A percentile compares a stretch with the other conserved stretches of the same genome.
Conservation (phyloP, 805 yeast species). For the Brettanomyces bruxellensis region DNA sequence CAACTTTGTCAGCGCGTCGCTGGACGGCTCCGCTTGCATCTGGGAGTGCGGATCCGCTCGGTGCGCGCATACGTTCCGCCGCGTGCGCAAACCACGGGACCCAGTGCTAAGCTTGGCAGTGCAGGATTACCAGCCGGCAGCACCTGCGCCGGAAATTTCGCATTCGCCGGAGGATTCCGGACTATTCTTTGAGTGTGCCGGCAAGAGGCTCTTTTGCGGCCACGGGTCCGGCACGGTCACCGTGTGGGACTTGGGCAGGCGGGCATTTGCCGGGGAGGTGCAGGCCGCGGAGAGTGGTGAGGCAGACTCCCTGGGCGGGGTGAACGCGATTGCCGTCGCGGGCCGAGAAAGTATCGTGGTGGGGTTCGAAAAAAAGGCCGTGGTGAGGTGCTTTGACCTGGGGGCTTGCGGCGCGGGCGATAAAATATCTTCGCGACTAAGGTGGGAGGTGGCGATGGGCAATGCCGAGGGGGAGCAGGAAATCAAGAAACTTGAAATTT, state of each 20-base stretch:
- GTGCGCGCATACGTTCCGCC: slow-evolving; percentile 30
- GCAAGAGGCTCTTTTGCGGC: slow-evolving; percentile 35
- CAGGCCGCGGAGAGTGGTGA: slow-evolving; percentile 3
- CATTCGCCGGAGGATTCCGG: neutral
- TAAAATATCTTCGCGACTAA: neutral
- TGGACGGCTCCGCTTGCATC: slow-evolving; percentile 46
- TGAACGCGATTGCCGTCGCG: slow-evolving; percentile 5
- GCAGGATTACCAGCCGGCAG: slow-evolving; percentile 1
- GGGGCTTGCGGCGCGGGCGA: neutral
- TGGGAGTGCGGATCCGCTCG: slow-evolving; percentile 66
- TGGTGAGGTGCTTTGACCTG: slow-evolving; percentile 5
- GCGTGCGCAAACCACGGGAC: slow-evolving; percentile 27
- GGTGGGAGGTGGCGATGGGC: neutral
- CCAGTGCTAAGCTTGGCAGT: slow-evolving; percentile 20
- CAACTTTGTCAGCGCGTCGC: slow-evolving; percentile 47
- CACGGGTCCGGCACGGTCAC: slow-evolving; percentile 31
- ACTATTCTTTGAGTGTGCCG: slow-evolving; percentile 40
- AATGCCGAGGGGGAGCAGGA: neutral
- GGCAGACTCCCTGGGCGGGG: slow-evolving; percentile 2
- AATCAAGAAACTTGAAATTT: slow-evolving; percentile 1
- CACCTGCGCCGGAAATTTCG: neutral
- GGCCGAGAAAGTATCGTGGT: slow-evolving; percentile 1
- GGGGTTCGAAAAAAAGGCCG: slow-evolving; percentile 14
- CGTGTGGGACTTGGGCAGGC: slow-evolving; percentile 31
- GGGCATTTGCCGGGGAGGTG: slow-evolving; percentile 16